These are phyloP conservation scores for Nannochloropsis gaditana DNA, from an alignment of 108 stramenopile genomes.

Conservation along the genomic window DNA sequence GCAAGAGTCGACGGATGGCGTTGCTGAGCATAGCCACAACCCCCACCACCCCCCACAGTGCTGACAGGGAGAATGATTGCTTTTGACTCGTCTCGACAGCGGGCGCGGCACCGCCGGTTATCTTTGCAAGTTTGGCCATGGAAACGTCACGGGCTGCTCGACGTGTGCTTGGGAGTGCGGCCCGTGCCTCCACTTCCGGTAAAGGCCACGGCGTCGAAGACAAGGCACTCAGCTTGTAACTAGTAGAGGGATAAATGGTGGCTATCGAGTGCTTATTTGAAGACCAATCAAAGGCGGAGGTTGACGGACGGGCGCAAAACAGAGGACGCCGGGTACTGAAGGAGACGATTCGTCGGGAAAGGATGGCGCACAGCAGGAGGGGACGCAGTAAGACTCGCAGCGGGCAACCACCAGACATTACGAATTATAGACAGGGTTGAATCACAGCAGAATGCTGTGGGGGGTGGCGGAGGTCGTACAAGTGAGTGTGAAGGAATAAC, in stretches of 20 bases:
- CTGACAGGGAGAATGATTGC: conserved; percentile 44
- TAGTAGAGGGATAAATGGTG: background rate
- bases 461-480: no score
- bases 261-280: background rate
- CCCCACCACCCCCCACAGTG: conserved; percentile 75
- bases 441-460: no score
- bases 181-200: background rate
- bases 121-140: background rate
- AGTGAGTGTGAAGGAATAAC: no score
- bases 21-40: conserved; percentile 76
- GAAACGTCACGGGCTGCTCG: background rate
- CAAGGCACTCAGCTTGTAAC: background rate
- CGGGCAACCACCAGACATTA: background rate
- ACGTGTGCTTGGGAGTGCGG: background rate
- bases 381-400: background rate
- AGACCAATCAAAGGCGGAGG: conserved; percentile 13
- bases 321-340: background rate
- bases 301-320: background rate
- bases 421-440: background rate
- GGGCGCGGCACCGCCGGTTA: background rate
- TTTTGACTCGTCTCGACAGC: background rate
- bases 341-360: background rate
- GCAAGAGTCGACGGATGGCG: conserved; percentile 73
- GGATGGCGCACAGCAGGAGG: background rate
- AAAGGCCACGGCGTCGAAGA: background rate